Conservation (phyloP, 495 filamentous ascomycete genomes). For the Penicillium pancosmium region DNA sequence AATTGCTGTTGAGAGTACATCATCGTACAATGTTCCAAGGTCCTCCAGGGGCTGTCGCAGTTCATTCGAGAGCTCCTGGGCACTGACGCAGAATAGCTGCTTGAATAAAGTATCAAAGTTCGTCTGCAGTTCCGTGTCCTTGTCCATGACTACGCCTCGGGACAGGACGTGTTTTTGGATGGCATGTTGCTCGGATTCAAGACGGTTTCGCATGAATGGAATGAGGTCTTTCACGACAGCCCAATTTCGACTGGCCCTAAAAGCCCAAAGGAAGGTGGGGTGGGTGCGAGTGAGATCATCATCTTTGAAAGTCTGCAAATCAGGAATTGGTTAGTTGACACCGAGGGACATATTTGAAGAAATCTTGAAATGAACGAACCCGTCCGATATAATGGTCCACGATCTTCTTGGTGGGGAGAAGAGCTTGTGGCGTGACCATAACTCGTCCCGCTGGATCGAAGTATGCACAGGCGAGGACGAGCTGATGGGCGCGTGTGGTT, state of each 20-base stretch:
- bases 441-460: constrained; percentile 77
- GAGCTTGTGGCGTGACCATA: constrained; percentile 77
- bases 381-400: constrained; percentile 75
- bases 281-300: constrained; percentile 78
- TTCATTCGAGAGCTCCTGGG: constrained; percentile 68
- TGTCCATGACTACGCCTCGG: constrained; percentile 35
- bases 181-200: constrained; percentile 42
- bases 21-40: constrained; percentile 76
- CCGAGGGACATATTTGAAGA: background rate
- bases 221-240: constrained; percentile 64
- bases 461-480: constrained; percentile 74
- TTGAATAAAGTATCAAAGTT: constrained; percentile 79
- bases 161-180: constrained; percentile 45
- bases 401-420: constrained; percentile 80
- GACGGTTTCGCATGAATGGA: constrained; percentile 65
- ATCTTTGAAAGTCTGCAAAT: constrained; percentile 61
- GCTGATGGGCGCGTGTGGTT: constrained; percentile 70
- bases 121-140: constrained; percentile 43
- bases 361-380: constrained; percentile 35
- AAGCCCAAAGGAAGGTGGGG: constrained; percentile 86
- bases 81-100: constrained; percentile 84
- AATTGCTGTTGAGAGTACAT: constrained; percentile 68
- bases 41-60: constrained; percentile 63
- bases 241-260: constrained; percentile 79
- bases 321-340: background rate